phyloP scores from a whole-genome alignment of 2,329 filamentous ascomycete genomes.

The Didymella sp. region DNA sequence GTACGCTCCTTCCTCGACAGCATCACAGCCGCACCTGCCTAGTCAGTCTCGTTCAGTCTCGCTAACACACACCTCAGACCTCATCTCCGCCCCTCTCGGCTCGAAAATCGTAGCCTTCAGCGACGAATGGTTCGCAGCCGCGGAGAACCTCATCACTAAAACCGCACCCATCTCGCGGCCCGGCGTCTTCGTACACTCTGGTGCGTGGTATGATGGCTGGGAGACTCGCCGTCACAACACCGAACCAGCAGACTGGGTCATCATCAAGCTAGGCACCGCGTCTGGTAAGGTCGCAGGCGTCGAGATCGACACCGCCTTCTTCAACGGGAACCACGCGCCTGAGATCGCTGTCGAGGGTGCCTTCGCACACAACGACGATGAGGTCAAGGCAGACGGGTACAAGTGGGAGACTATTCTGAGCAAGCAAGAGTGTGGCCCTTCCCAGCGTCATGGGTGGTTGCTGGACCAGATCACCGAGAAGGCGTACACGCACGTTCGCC shows the following conservation, averaged over 20 bases:
- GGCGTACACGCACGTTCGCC: slow-evolving; percentile 77
- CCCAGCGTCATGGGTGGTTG: slow-evolving; percentile 75
- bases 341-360: slow-evolving; percentile 79
- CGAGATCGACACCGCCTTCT: slow-evolving; percentile 82
- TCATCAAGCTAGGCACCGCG: slow-evolving; percentile 66
- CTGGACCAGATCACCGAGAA: slow-evolving; percentile 64
- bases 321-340: slow-evolving; percentile 82
- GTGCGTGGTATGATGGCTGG: slow-evolving; percentile 71
- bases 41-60: not conserved
- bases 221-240: slow-evolving; percentile 68
- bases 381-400: slow-evolving; percentile 57
- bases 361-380: slow-evolving; percentile 64
- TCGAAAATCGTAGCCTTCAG: slow-evolving; percentile 63
- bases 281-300: slow-evolving; percentile 76
- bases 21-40: not conserved
- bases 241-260: slow-evolving; percentile 65
- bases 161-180: slow-evolving; percentile 63
- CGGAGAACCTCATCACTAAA: slow-evolving; percentile 65
- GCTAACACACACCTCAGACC: slow-evolving; percentile 51
- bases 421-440: slow-evolving; percentile 75
- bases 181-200: slow-evolving; percentile 65
- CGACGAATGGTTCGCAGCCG: slow-evolving; percentile 68
- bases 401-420: slow-evolving; percentile 75
- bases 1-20: slow-evolving; percentile 33
- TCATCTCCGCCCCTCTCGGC: slow-evolving; percentile 60